phyloP scores from a whole-genome alignment of 306 rosid genomes.

The Cicer pinnatifidum region DNA sequence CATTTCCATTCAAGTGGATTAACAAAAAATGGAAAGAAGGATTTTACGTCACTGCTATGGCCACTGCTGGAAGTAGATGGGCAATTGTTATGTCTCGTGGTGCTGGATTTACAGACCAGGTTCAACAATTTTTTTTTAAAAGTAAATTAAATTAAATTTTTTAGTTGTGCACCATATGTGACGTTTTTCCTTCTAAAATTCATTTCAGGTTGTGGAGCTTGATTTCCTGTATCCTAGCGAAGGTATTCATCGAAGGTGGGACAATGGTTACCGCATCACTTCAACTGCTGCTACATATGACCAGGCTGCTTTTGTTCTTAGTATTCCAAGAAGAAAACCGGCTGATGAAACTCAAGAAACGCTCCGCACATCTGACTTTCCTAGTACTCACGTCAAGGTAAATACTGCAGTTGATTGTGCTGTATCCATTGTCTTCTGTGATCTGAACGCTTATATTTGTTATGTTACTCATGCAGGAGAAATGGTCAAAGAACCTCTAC shows the following conservation, averaged over 20 bases:
- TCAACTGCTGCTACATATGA: slow-evolving; percentile 92
- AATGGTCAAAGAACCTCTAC: slow-evolving; percentile 91
- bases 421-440: neutral
- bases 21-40: slow-evolving; percentile 96
- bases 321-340: slow-evolving; percentile 83
- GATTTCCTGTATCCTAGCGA: slow-evolving; percentile 95
- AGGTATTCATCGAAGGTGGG: slow-evolving; percentile 94
- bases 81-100: slow-evolving; percentile 93
- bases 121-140: slow-evolving; percentile 21
- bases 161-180: neutral
- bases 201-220: slow-evolving; percentile 80
- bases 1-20: slow-evolving; percentile 94
- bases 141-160: neutral
- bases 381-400: slow-evolving; percentile 92
- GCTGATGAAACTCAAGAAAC: slow-evolving; percentile 96
- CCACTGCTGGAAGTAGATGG: slow-evolving; percentile 88
- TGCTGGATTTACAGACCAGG: slow-evolving; percentile 82
- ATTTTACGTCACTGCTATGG: slow-evolving; percentile 85
- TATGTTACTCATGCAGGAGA: slow-evolving; percentile 68
- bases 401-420: slow-evolving; percentile 28
- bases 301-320: slow-evolving; percentile 90
- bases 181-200: slow-evolving; percentile 21
- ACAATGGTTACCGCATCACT: slow-evolving; percentile 81
- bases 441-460: slow-evolving; percentile 37
- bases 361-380: slow-evolving; percentile 94